A percentile compares a stretch with the other conserved stretches of the same genome.
Conservation (phyloP, 2,329 filamentous ascomycete species). For the Botrytis byssoidea region DNA sequence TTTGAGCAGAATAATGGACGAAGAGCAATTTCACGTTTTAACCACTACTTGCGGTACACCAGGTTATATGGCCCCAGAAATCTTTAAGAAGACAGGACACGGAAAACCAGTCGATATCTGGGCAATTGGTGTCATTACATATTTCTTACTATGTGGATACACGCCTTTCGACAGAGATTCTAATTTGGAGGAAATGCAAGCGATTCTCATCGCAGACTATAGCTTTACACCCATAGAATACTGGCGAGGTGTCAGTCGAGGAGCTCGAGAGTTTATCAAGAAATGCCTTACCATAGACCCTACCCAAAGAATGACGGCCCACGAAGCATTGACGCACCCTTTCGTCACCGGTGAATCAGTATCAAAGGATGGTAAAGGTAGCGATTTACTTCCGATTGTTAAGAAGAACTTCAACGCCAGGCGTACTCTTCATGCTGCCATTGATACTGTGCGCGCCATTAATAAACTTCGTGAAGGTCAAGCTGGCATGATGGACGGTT, state of each 20-base stretch:
- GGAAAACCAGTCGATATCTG: slow-evolving; percentile 98
- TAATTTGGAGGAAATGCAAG: slow-evolving; percentile 99
- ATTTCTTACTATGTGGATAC: slow-evolving; percentile 96
- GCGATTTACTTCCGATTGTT: slow-evolving; percentile 65
- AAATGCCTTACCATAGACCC: slow-evolving; percentile 90
- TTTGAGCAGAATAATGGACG: slow-evolving; percentile 95
- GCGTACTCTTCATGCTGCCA: slow-evolving; percentile 66
- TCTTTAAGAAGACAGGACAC: slow-evolving; percentile 98
- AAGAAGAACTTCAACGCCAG: slow-evolving; percentile 75
- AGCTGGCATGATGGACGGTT: slow-evolving; percentile 59
- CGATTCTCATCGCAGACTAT: slow-evolving; percentile 95
- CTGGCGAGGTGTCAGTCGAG: slow-evolving; percentile 88
- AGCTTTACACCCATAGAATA: slow-evolving; percentile 92
- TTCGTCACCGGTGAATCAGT: slow-evolving; percentile 57
- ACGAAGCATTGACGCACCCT: slow-evolving; percentile 68
- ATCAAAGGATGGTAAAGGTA: slow-evolving; percentile 50
- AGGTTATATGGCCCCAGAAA: slow-evolving; percentile 98
- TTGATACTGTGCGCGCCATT: slow-evolving; percentile 69
- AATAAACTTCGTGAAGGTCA: slow-evolving; percentile 68
- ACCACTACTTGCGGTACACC: slow-evolving; percentile 98
- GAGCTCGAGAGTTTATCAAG: slow-evolving; percentile 88
- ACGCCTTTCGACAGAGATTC: slow-evolving; percentile 97
- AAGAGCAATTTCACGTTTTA: slow-evolving; percentile 95
- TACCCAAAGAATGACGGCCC: slow-evolving; percentile 81
- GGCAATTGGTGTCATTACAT: slow-evolving; percentile 98